Conservation (phyloP, 345 rosid genomes). For the Rhodamnia rubescens region DNA sequence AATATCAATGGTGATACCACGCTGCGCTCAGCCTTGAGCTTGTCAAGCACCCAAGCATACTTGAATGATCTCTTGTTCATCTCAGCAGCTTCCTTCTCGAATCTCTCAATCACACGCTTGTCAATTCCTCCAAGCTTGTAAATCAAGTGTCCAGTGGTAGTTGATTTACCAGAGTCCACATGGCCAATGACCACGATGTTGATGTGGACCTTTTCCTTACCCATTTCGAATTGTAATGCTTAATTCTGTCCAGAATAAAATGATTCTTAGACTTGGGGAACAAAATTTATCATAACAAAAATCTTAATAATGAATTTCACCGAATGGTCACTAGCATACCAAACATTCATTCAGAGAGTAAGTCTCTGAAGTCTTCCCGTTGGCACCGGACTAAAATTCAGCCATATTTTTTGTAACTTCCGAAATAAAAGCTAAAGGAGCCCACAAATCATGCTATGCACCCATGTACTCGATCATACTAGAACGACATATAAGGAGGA, state of each 20-base stretch:
- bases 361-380: background rate
- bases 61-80: conserved; percentile 85
- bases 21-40: conserved; percentile 94
- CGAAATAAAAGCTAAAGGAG: background rate
- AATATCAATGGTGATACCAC: conserved; percentile 87
- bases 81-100: conserved; percentile 82
- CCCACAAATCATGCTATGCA: background rate
- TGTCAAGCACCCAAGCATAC: conserved; percentile 91
- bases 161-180: conserved; percentile 69
- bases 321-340: background rate
- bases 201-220: conserved; percentile 65
- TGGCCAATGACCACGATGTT: conserved; percentile 72
- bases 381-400: background rate
- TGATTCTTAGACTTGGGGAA: background rate
- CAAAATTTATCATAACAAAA: background rate
- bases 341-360: background rate
- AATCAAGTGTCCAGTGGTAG: conserved; percentile 85
- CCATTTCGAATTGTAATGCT: conserved; percentile 17
- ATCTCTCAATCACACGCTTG: conserved; percentile 72
- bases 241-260: background rate
- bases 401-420: background rate
- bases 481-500: background rate
- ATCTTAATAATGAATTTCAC: background rate
- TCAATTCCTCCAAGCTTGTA: conserved; percentile 91
- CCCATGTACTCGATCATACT: background rate